phyloP scores from a whole-genome alignment of 2,329 filamentous ascomycete genomes.

The Colletotrichum costaricense region DNA sequence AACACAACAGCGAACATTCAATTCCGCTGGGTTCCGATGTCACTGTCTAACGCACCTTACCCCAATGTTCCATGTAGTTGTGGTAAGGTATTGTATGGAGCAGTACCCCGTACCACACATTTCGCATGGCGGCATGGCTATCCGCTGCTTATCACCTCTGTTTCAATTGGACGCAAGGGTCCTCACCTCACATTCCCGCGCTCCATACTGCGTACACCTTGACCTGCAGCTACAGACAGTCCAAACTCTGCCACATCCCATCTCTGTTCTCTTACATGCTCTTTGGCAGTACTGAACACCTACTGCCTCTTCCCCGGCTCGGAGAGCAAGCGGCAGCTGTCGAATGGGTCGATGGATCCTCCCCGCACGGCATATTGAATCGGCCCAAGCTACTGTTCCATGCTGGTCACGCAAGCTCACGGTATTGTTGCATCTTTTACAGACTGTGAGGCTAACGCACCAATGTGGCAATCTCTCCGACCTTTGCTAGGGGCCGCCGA shows the following conservation, averaged over 20 bases:
- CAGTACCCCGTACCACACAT: no score
- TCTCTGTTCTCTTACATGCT: neutral
- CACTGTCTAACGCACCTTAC: neutral
- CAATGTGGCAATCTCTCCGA: slow-evolving; percentile 7
- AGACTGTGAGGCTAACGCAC: slow-evolving; percentile 20
- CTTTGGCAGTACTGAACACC: neutral
- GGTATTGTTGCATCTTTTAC: slow-evolving; percentile 32
- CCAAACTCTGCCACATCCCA: no score
- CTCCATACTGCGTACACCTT: no score
- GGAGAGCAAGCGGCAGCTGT: neutral
- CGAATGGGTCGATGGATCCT: neutral
- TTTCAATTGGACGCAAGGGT: slow-evolving; percentile 20
- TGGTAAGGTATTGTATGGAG: no score
- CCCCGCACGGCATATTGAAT: slow-evolving; percentile 28
- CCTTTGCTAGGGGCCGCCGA: neutral
- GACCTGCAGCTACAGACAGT: no score
- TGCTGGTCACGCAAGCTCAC: slow-evolving; percentile 31
- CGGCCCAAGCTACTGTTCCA: slow-evolving; percentile 22
- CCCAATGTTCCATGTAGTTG: no score
- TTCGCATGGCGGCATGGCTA: neutral
- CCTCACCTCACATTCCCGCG: no score
- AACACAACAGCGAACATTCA: neutral
- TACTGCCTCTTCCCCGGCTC: neutral
- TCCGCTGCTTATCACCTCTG: slow-evolving; percentile 19
- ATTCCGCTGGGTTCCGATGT: slow-evolving; percentile 1